Base-by-base conservation (phyloP, 768 basidiomycete genomes). In the Mycena epipterygia region DNA sequence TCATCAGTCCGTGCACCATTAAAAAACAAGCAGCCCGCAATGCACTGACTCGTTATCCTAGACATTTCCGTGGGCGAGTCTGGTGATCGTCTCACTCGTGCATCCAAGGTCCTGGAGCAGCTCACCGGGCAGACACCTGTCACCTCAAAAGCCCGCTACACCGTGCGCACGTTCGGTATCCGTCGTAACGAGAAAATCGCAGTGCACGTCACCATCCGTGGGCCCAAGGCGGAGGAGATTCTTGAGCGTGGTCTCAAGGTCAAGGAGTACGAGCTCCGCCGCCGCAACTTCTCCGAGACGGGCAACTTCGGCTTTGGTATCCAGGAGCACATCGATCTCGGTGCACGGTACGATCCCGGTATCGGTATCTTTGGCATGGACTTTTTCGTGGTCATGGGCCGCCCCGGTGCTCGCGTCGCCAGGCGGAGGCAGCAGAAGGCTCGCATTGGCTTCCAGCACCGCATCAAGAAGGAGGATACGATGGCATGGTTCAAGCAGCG, bases 321-420 rank as follows among this genome's bases (percentile, higher is more conserved):
- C 80, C 95, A 97, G 86, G 95, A 98, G 87, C 97, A 99, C 85
- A 99, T 99, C 84, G 97, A 99, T 84, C 87, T 99, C 74, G 97
- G 97, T 80, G 97, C 97, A 78, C 91, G 97, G 80, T 99, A 99
- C 86, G 97, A 99, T 84, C 97, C 97, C 71, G 89, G 89, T 79
- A 98, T 99, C 79, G 97, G 97, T 91, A 98, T 99, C 83, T 98
- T 98, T 81, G 97, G 97, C 75, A 98, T 98, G 97, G 97, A 99
- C 86, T 99, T 99, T 86, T 97, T 91, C 80, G 93, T 95, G 75
- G 95, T 97, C 70, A 97, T 99, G 96, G 96, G 96, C 75, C 91
- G 97, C 77, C 96, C 97, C 59, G 97, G 97, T 75, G 90, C 87
- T 77, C 94, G 97, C 70, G 95, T 99, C 49, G 91, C 97, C 76